Evolutionary conservation across 2,329 filamentous ascomycete species (phyloP), one percentile per base, ranked within the genome.

Genomic region (Beauveria sp.): DNA sequence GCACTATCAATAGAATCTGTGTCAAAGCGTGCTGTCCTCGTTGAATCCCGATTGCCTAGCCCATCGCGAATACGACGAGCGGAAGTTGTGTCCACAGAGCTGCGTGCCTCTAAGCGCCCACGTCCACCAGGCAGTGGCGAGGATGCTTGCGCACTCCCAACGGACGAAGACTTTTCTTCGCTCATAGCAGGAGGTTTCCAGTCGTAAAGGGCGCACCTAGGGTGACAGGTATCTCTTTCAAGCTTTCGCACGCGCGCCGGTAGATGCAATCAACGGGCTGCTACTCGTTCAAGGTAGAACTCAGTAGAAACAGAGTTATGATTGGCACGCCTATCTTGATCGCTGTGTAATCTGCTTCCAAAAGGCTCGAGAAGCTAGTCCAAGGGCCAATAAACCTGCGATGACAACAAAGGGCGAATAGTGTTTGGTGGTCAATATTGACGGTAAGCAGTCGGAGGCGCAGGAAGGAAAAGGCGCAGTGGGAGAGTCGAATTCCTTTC

Each of bases 1-100:
- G 80, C 80, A 63, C 73, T 76, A 60, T 83, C 79, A 47, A 84
- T 74, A 4, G 75, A 76, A 52, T 82, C 79, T 24, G 78, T 68
- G 64, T 84, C 80, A 44, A 84, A 69, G 2, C 69, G 72, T 26
- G 69, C 70, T n/a, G 68, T 64, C 22, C 73, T 74, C 16, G 71
- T 64, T 43, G 69, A 67, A 61, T 77, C 76, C 44, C 71, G 73
- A 46, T 70, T 68, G 58, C 75, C 71, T 40, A 68, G 66, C 30
- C 70, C 69, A 63, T 71, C 73, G 30, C 76, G 73, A 16, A 71
- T 66, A 56, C 72, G 70, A 22, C 72, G 68, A 58, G 69, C 70
- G 28, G 70, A 64, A 58, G 46, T 65, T 41, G 68, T 68, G 18
- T 80, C 76, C 6, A 71, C 64, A 59, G 75, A 76, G 30, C 72